Conservation (phyloP, 176 grass and related monocot genomes). For the Carex cristatella region DNA sequence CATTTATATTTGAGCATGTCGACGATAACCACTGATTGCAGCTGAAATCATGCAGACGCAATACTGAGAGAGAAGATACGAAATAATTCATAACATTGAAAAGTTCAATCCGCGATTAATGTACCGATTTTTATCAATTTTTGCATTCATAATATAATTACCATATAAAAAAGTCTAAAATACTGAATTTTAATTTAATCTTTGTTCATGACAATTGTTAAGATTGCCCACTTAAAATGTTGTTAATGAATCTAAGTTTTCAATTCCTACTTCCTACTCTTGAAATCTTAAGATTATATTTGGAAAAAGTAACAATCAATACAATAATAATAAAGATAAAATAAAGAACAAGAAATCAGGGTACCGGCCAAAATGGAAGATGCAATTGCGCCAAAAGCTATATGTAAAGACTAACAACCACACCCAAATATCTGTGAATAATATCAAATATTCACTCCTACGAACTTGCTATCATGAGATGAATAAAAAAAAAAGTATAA, state of each 20-base stretch:
- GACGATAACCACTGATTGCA: too few species aligned
- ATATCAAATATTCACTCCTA: slow-evolving; percentile 1
- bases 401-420: background rate
- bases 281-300: background rate
- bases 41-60: too few species aligned
- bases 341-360: background rate
- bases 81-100: too few species aligned
- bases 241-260: background rate
- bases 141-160: too few species aligned
- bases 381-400: background rate
- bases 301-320: background rate
- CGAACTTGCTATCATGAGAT: background rate
- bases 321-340: background rate
- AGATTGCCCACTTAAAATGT: background rate
- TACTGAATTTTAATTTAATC: background rate
- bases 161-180: too few species aligned
- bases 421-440: background rate
- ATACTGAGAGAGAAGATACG: too few species aligned
- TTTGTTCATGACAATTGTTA: background rate
- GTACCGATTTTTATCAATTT: too few species aligned
- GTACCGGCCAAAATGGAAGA: background rate
- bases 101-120: too few species aligned
- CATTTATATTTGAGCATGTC: too few species aligned
- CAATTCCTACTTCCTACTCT: background rate
- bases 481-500: background rate